Base-by-base conservation (phyloP, 2,329 filamentous ascomycete species). In the Lecanosticta acicola region DNA sequence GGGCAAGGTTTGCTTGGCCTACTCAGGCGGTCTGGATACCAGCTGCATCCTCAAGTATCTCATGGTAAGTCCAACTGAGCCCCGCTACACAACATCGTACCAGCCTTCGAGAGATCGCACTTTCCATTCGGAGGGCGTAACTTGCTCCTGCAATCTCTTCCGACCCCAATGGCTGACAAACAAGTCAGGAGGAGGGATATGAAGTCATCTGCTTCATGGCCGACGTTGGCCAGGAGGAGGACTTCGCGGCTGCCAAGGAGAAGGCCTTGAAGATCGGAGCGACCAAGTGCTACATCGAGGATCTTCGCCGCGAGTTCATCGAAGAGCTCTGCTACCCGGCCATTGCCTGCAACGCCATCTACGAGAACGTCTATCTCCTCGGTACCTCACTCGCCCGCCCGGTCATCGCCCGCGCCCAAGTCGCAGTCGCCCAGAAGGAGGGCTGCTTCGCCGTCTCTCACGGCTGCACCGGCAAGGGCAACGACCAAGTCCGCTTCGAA, bases 261-360 rank as follows among this genome's bases (percentile, higher is more conserved):
- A 89, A 90, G 77, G 84, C 84, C 44, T 62, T 80, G 53, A 77
- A 78, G 67, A 78, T 87, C 53, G 84, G 84, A 60, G 84, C 84
- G 17, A 71, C 78, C 69, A 78, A 79, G 70, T 78, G 83, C 66
- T 67, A 75, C 63, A 71, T 78, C 48, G 69, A 73, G 53, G 79
- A 93, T 66, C 75, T 91, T 44, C 79, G 81, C 60, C 75, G 75
- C 58, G 62, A 64, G 68, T 90, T 93, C 61, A 79, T 93, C 56
- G 84, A 89, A 59, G 79, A 91, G 72, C 76, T 93, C 36, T 84
- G 83, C 74, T 90, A 83, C 78, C 83, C 79, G 42, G 86, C 87
- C 51, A 79, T 93, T 53, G 84, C 87, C 68, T 87, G 81, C 70
- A 79, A 78, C 58, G 75, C 75, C 53, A 64, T 66, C 42, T 71